These are phyloP conservation scores for Leonotis leonurus DNA, from an alignment of 257 asterid genomes.

Conservation along the genomic window DNA sequence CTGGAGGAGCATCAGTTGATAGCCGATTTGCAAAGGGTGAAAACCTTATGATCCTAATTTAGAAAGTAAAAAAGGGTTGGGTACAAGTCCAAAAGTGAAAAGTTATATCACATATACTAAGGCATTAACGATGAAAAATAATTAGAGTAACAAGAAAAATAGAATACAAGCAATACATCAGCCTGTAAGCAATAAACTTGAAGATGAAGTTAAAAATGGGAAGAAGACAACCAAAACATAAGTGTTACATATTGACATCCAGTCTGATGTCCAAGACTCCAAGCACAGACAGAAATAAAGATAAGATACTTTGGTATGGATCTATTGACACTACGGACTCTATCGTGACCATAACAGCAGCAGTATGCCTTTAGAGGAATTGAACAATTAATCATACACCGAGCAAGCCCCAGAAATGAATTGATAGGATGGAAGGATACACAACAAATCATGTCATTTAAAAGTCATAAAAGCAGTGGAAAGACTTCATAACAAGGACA, in stretches of 20 bases:
- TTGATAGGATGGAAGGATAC: neutral
- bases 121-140: neutral
- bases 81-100: conserved; percentile 5
- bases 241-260: neutral
- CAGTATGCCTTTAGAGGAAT: neutral
- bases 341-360: neutral
- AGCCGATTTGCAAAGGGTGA: conserved; percentile 96
- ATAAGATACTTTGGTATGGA: neutral
- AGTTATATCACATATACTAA: neutral
- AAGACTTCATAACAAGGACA: neutral
- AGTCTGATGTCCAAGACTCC: neutral
- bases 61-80: neutral
- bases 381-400: conserved; percentile 2
- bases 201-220: neutral
- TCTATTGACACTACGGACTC: neutral
- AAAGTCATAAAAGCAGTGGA: neutral
- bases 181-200: neutral
- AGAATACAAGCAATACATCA: neutral
- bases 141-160: neutral
- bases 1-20: conserved; percentile 84
- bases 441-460: neutral
- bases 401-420: neutral
- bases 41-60: conserved; percentile 71
- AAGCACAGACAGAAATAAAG: neutral
- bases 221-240: neutral